A percentile compares a stretch with the other conserved stretches of the same genome.
Evolutionary conservation across 306 rosid genomes (phyloP).

Genomic region (Sechiopsis laciniata): DNA sequence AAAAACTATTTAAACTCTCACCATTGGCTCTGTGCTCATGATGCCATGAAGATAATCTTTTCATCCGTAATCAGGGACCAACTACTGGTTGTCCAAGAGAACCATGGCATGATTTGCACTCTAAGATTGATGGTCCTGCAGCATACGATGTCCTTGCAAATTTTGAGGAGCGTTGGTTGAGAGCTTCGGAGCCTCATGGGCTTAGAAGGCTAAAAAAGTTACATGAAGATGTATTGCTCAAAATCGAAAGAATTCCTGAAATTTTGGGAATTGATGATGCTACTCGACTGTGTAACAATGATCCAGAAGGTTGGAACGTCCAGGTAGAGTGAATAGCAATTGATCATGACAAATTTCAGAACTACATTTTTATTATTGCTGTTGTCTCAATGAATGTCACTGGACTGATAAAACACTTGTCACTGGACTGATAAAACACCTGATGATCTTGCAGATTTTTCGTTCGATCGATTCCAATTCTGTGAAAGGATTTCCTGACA

Average conservation of each 20-base stretch:
- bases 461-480: slow-evolving; percentile 82
- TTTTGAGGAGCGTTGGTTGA: slow-evolving; percentile 80
- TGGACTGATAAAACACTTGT: background rate
- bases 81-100: slow-evolving; percentile 66
- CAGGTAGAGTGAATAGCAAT: slow-evolving; percentile 47
- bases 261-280: slow-evolving; percentile 48
- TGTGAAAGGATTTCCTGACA: slow-evolving; percentile 69
- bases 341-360: background rate
- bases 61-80: slow-evolving; percentile 34
- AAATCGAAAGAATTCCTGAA: slow-evolving; percentile 56
- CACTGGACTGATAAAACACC: background rate
- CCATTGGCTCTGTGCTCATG: background rate
- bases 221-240: slow-evolving; percentile 57
- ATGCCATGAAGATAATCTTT: background rate
- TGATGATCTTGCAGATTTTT: slow-evolving; percentile 48
- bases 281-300: slow-evolving; percentile 34
- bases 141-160: slow-evolving; percentile 78
- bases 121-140: slow-evolving; percentile 73
- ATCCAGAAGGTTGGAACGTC: slow-evolving; percentile 64
- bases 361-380: background rate
- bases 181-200: slow-evolving; percentile 41
- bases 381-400: background rate
- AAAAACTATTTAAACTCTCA: background rate
- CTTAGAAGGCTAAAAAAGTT: slow-evolving; percentile 42
- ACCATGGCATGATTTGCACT: slow-evolving; percentile 97